Conservation (phyloP, 306 rosid genomes). For the Glycyrrhiza uralensis region DNA sequence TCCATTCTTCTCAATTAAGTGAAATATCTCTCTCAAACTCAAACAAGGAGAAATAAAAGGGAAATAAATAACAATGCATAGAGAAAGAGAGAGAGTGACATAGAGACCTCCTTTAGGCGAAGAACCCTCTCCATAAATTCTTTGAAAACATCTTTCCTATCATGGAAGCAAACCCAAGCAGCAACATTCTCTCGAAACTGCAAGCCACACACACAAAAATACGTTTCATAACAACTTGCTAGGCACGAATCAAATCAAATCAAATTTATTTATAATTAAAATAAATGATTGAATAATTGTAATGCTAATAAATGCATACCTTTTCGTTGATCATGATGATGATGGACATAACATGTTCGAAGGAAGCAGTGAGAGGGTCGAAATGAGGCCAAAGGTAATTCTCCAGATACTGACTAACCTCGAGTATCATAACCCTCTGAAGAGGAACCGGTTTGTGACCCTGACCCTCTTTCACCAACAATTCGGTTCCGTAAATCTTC, state of each 20-base stretch:
- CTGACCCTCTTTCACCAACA: conserved; percentile 61
- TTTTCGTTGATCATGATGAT: conserved; percentile 90
- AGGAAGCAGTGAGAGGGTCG: conserved; percentile 58
- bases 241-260: neutral
- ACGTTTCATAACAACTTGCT: neutral
- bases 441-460: conserved; percentile 77
- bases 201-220: conserved; percentile 2
- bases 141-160: conserved; percentile 67
- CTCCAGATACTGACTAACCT: conserved; percentile 94
- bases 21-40: neutral
- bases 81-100: neutral
- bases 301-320: conserved; percentile 32
- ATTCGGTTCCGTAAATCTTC: conserved; percentile 73
- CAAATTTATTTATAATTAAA: neutral
- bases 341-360: conserved; percentile 94
- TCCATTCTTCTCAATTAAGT: neutral
- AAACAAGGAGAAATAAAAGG: neutral
- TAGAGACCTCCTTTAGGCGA: conserved; percentile 73
- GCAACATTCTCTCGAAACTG: conserved; percentile 96
- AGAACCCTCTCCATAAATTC: conserved; percentile 90
- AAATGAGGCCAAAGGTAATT: conserved; percentile 87
- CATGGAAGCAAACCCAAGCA: conserved; percentile 93
- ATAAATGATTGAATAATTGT: neutral
- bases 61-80: neutral
- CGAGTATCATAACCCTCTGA: conserved; percentile 92